Evolutionary conservation across 805 yeast genomes (phyloP).

Genomic region (Lachancea meyersii): DNA sequence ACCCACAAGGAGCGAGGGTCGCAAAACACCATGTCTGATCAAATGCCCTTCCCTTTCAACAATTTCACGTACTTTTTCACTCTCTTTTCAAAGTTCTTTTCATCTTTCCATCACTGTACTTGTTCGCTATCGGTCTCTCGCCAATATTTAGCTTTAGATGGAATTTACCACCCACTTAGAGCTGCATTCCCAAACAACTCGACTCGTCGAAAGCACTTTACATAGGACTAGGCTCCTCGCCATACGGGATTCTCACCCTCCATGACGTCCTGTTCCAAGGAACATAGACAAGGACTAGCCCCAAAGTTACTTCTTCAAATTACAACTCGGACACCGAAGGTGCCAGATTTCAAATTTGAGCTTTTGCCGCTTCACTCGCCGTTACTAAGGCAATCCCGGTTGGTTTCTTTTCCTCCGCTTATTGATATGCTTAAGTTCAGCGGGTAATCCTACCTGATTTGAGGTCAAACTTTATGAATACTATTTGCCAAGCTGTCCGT

Average conservation of each 20-base stretch:
- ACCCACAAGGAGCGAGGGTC: slow-evolving; percentile 28
- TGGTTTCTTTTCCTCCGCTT: slow-evolving; percentile 44
- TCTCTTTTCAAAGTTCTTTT: slow-evolving; percentile 41
- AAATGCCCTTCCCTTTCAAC: slow-evolving; percentile 41
- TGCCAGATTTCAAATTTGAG: slow-evolving; percentile 40
- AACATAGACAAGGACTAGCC: slow-evolving; percentile 33
- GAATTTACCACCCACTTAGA: slow-evolving; percentile 34
- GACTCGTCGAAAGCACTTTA: slow-evolving; percentile 29
- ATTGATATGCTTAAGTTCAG: slow-evolving; percentile 42
- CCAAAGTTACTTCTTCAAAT: slow-evolving; percentile 35
- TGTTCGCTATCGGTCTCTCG: slow-evolving; percentile 45
- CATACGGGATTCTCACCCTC: slow-evolving; percentile 41
- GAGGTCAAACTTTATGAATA: slow-evolving; percentile 34
- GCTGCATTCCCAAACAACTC: slow-evolving; percentile 38
- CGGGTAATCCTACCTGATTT: slow-evolving; percentile 38
- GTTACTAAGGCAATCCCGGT: slow-evolving; percentile 42
- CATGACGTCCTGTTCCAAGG: slow-evolving; percentile 38
- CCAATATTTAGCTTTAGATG: slow-evolving; percentile 42
- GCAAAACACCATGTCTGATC: slow-evolving; percentile 35
- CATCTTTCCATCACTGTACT: slow-evolving; percentile 43
- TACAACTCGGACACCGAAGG: slow-evolving; percentile 37
- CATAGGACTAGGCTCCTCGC: slow-evolving; percentile 29
- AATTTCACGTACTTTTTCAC: slow-evolving; percentile 42
- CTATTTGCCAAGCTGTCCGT: slow-evolving; percentile 17
- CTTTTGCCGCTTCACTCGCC: slow-evolving; percentile 39